These are phyloP conservation scores for Cardiospermum halicacabum DNA, from an alignment of 345 rosid species.

Conservation along the genomic window DNA sequence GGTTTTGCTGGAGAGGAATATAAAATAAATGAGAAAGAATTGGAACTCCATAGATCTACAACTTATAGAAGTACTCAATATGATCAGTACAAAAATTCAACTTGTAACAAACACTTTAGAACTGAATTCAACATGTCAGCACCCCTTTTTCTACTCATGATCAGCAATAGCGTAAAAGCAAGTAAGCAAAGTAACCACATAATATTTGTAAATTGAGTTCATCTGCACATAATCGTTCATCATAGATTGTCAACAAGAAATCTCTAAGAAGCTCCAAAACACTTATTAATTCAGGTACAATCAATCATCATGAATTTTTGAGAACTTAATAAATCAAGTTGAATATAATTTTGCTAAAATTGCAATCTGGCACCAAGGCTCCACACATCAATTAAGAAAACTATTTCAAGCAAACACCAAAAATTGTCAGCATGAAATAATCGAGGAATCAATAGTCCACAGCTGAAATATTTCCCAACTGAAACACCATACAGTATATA, in stretches of 20 bases:
- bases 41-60: neutral
- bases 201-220: too few species aligned
- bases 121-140: neutral
- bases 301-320: neutral
- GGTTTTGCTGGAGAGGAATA: conserved; percentile 51
- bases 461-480: neutral
- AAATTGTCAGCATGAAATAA: neutral
- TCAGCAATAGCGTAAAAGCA: neutral
- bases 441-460: neutral
- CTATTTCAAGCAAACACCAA: neutral
- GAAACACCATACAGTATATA: neutral
- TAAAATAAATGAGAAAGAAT: neutral
- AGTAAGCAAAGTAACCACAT: too few species aligned
- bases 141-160: neutral
- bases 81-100: neutral
- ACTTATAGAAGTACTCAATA: neutral
- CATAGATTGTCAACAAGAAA: neutral
- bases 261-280: neutral
- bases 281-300: neutral
- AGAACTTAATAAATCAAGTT: neutral
- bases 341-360: neutral
- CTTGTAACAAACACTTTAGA: neutral
- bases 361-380: neutral
- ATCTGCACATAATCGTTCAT: neutral
- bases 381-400: neutral